phyloP scores from a whole-genome alignment of 1,139 yeast genomes.

The Eremothecium cymbalariae region DNA sequence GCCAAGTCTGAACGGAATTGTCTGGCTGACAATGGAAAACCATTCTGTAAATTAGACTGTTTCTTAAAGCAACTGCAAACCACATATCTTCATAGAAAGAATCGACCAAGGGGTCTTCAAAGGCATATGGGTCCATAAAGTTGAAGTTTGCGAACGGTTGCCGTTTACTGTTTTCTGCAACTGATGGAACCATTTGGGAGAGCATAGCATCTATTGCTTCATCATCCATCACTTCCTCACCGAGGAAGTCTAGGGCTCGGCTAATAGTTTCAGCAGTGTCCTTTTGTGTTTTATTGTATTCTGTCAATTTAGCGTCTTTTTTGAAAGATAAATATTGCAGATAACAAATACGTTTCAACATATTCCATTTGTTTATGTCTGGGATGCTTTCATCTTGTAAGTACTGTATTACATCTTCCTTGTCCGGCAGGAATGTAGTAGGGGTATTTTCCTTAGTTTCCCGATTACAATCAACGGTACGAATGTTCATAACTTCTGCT shows the following conservation, averaged over 20 bases:
- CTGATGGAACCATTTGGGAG: conserved; percentile 27
- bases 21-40: conserved; percentile 96
- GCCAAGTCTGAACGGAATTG: conserved; percentile 80
- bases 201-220: conserved; percentile 41
- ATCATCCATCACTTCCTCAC: conserved; percentile 36
- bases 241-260: conserved; percentile 1
- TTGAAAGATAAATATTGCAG: conserved; percentile 53
- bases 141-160: conserved; percentile 27
- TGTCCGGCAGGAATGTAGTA: conserved; percentile 45
- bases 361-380: conserved; percentile 41
- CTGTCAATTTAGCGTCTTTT: conserved; percentile 32
- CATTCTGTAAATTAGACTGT: conserved; percentile 71
- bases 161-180: conserved; percentile 11
- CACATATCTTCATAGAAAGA: conserved; percentile 82
- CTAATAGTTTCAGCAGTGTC: conserved; percentile 1
- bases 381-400: conserved; percentile 41
- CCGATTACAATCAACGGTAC: conserved; percentile 29
- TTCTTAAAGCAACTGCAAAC: conserved; percentile 76
- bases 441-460: not conserved
- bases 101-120: conserved; percentile 76
- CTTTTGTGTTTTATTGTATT: conserved; percentile 6
- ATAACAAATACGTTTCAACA: conserved; percentile 61
- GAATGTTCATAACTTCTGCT: conserved; percentile 35
- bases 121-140: conserved; percentile 77
- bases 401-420: conserved; percentile 48